Evolutionary conservation across 768 basidiomycete genomes (phyloP), one percentile per base, ranked within the genome.

Genomic region (Grammothele lineata): DNA sequence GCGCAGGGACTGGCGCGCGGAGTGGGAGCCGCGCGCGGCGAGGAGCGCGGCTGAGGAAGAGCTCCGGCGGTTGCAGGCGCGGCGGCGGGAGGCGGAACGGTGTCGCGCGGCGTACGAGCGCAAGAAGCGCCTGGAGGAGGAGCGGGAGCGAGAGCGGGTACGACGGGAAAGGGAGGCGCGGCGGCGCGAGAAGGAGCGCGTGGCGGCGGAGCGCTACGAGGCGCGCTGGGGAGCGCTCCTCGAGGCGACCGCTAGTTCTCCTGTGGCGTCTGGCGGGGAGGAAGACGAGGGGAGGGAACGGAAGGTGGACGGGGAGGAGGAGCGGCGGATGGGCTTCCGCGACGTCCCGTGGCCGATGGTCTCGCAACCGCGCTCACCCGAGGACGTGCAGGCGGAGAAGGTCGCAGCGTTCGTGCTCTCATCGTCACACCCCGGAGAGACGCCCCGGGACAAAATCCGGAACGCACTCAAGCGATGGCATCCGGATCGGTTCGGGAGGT

Each of bases 381-480:
- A 71, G 24, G 80, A 79, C 42, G 70, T 91, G 45, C 73, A 72
- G 9, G 65, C 75, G 6, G 68, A 71, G n/a, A 70, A 69, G n/a
- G 74, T 90, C 40, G 61, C 68, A 17, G 58, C 62, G 39, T 87
- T 91, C 62, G 66, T 92, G 37, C 64, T 87, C 33, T 85, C 83
- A 19, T 71, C 76, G n/a, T 51, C 69, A 14, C 86, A 89, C 63
- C 86, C 85, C 12, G 69, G 67, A 8, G 72, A 77, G 52, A 69
- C 80, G 30, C 73, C 71, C 51, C 86, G 80, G 61, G 85, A 88
- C 45, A 73, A 85, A 48, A 75, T 88, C 49, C 76, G 80, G 37
- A 70, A 64, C 22, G 86, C 84, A 0, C 74, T 85, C 62, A 74
- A 85, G 18, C 72, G 85, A 35, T 90, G 87, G 87, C 88, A 92